Evolutionary conservation across 2,329 filamentous ascomycete genomes (phyloP), one percentile per base, ranked within the genome.

Genomic region (Neopestalotiopsis sp.): DNA sequence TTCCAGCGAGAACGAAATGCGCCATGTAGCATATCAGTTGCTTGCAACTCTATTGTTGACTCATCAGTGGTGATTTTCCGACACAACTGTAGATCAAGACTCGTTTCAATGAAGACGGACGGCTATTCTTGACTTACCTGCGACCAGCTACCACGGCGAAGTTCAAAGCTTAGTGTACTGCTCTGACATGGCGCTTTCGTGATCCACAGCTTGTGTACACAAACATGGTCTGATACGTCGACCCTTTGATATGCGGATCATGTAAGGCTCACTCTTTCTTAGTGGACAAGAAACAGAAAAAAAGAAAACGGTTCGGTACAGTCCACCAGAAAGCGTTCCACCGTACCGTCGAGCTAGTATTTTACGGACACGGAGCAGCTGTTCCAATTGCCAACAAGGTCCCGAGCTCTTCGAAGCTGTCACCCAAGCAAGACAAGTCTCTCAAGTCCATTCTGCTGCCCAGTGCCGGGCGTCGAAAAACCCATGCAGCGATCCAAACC

Each of bases 401-500:
- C 45, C 45, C 17, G 7, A 20, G 14, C 3, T 6, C n/a, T 53
- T 7, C 4, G 24, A 53, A 53, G 45, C 14, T 53, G 45, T 53
- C 45, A 53, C 20, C 20, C 45, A 53, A 53, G 17, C n/a, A 38
- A 38, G 34, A 38, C 6, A 38, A 38, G 34, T 38, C 34, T 38
- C 34, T 38, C 34, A 10, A 38, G 34, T 38, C 34, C 10, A 7
- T 38, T 28, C 24, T 28, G 24, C 45, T 53, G 45, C 45, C 45
- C 57, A 61, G 32, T 38, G 32, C 30, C n/a, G 61, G 13, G n/a
- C 12, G 20, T 9, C 58, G 28, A 20, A 42, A 42, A 45, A 45
- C 62, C 63, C 49, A 58, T 66, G 63, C 63, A 66, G 63, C 49
- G 63, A 66, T 66, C 63, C n/a, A 24, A 53, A 66, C 63, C 53